Evolutionary conservation across 768 basidiomycete genomes (phyloP), one percentile per base, ranked within the genome.

Genomic region (Suillus variegatus): DNA sequence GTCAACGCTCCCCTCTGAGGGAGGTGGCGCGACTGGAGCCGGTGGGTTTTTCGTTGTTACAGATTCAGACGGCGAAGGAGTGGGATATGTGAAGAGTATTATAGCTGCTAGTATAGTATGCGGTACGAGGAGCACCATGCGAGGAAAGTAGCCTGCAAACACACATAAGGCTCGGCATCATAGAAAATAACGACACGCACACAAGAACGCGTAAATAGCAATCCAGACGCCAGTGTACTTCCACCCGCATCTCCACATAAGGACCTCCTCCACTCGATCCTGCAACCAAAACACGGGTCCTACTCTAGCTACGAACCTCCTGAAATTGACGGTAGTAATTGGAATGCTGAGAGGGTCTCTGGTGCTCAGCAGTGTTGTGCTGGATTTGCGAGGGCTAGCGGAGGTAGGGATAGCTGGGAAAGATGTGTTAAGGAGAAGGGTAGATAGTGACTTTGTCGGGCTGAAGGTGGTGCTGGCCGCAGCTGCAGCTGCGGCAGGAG

Each of bases 201-300:
- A 96, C 44, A 95, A 76, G 69, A 95, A 93, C 44, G 61, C 75
- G 18, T 94, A 96, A 0, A 77, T 82, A 3, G 87, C 82, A 78
- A 96, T 88, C 90, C 91, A 96, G 0, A 86, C 82, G 47, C 79
- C 73, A 1, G 95, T 95, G 49, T 85, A 80, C 70, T 82, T 84
- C 89, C 88, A 90, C 0, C 90, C 89, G 54, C 85, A 83, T 74
- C 85, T 89, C 95, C 95, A 96, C 68, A 92, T 80, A 4, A 96
- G 63, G 4, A 95, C 82, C 77, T 96, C 95, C 74, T 97, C 95
- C 16, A 93, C 72, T 1, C 95, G 79, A 73, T 97, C 95, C 77
- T 93, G 93, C 22, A 96, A 68, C 95, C 94, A 97, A 71, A 96
- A 97, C 8, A 95, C 78, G 0, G 92, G 90, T 0, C 93, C 92